phyloP scores from a whole-genome alignment of 129 eudicot species.

The Flaveria trinervia region DNA sequence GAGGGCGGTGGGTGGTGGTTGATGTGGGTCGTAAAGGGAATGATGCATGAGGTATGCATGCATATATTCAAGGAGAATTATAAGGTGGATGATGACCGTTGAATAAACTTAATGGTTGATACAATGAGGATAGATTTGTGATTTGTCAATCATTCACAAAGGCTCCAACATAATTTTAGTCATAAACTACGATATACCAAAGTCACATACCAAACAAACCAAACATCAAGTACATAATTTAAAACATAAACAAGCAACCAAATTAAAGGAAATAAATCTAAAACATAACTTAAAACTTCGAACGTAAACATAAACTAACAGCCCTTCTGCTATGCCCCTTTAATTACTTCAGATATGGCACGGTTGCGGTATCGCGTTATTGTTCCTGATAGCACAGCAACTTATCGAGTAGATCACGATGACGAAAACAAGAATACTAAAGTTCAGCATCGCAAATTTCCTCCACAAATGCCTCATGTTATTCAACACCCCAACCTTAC shows the following conservation, averaged over 20 bases:
- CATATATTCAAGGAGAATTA: slow-evolving; percentile 20
- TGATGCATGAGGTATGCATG: slow-evolving; percentile 33
- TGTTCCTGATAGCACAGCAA: slow-evolving; percentile 67
- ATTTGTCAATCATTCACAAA: too few relatives aligned
- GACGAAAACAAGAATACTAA: slow-evolving; percentile 39
- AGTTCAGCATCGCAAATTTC: slow-evolving; percentile 45
- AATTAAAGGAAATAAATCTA: slow-evolving; percentile 19
- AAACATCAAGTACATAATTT: slow-evolving; percentile 5
- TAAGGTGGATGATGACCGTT: slow-evolving; percentile 19
- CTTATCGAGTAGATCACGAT: slow-evolving; percentile 53
- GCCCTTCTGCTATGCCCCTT: background rate
- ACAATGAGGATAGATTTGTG: too few relatives aligned
- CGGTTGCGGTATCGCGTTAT: slow-evolving; percentile 29
- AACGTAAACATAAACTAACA: slow-evolving; percentile 16
- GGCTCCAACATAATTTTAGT: background rate
- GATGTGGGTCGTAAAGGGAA: slow-evolving; percentile 13
- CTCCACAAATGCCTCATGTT: slow-evolving; percentile 66
- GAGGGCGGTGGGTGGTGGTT: slow-evolving; percentile 4
- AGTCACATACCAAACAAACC: background rate
- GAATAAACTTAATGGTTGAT: background rate
- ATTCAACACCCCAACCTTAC: slow-evolving; percentile 56
- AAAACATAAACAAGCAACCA: slow-evolving; percentile 16
- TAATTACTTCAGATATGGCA: slow-evolving; percentile 16
- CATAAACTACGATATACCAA: slow-evolving; percentile 7
- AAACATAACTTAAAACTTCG: background rate